Evolutionary conservation across 1,284 basidiomycete genomes (phyloP).

Genomic region (Malassezia dermatis): DNA sequence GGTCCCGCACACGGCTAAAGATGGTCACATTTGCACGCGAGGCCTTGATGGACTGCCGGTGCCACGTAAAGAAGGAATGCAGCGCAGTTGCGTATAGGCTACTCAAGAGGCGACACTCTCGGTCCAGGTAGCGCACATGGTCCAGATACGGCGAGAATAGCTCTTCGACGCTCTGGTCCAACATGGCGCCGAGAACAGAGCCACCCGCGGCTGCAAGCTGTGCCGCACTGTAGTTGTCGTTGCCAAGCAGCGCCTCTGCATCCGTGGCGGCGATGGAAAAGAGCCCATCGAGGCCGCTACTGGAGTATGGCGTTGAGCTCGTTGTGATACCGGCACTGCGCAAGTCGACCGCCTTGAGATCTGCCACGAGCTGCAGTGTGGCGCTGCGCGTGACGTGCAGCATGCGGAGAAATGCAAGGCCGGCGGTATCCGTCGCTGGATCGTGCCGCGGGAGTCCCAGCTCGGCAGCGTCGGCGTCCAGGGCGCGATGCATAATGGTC

Average conservation of each 20-base stretch:
- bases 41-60: constrained; percentile 51
- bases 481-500: constrained; percentile 40
- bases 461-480: neutral
- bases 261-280: constrained; percentile 3
- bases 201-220: constrained; percentile 26
- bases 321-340: constrained; percentile 46
- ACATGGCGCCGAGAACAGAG: constrained; percentile 55
- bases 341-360: constrained; percentile 82
- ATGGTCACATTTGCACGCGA: constrained; percentile 50
- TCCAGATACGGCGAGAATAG: constrained; percentile 85
- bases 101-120: constrained; percentile 74
- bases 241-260: constrained; percentile 17
- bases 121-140: constrained; percentile 79
- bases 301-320: neutral
- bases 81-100: constrained; percentile 71
- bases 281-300: constrained; percentile 9
- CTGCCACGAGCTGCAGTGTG: constrained; percentile 70
- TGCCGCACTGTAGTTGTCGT: constrained; percentile 19
- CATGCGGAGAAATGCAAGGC: constrained; percentile 76
- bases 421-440: constrained; percentile 4
- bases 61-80: constrained; percentile 70
- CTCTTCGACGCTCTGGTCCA: constrained; percentile 90
- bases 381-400: constrained; percentile 77
- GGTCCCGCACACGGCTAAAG: constrained; percentile 86
- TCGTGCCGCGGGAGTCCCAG: neutral